Evolutionary conservation across 2,329 filamentous ascomycete species (phyloP).

Genomic region (Fusarium chaquense): DNA sequence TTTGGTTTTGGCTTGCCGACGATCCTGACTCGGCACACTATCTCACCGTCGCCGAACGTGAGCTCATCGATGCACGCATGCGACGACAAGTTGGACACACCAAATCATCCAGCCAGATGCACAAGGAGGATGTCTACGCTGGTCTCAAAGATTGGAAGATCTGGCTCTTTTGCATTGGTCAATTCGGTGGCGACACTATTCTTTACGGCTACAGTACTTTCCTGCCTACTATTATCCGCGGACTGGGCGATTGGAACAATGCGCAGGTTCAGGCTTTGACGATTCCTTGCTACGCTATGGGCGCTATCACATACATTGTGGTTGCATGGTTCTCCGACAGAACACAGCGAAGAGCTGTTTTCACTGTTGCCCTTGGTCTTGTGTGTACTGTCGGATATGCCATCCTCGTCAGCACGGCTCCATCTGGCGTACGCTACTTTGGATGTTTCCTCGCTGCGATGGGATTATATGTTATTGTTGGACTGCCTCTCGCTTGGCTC

Average conservation of each 20-base stretch:
- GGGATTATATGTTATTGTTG: slow-evolving; percentile 66
- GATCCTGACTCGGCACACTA: slow-evolving; percentile 65
- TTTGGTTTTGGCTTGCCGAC: slow-evolving; percentile 50
- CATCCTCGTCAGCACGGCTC: slow-evolving; percentile 66
- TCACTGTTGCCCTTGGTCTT: slow-evolving; percentile 63
- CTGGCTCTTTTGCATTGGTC: slow-evolving; percentile 68
- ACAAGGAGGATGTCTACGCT: slow-evolving; percentile 67
- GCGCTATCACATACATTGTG: slow-evolving; percentile 69
- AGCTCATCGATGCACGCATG: slow-evolving; percentile 50
- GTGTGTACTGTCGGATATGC: slow-evolving; percentile 68
- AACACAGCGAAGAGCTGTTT: slow-evolving; percentile 67
- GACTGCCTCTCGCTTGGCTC: slow-evolving; percentile 56
- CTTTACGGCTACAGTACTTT: slow-evolving; percentile 73
- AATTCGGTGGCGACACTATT: slow-evolving; percentile 73
- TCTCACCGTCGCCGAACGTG: slow-evolving; percentile 63
- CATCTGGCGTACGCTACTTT: slow-evolving; percentile 69
- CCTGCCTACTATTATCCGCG: slow-evolving; percentile 74
- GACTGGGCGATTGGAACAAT: slow-evolving; percentile 61
- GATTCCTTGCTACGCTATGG: slow-evolving; percentile 73
- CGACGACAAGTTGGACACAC: slow-evolving; percentile 49
- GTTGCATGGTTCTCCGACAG: slow-evolving; percentile 70
- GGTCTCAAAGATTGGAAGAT: slow-evolving; percentile 71
- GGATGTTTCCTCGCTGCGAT: slow-evolving; percentile 72
- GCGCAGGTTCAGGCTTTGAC: slow-evolving; percentile 71
- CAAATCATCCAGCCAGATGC: slow-evolving; percentile 47